These are phyloP conservation scores for Solanum paucissectum DNA, from an alignment of 257 asterid species.

Conservation along the genomic window DNA sequence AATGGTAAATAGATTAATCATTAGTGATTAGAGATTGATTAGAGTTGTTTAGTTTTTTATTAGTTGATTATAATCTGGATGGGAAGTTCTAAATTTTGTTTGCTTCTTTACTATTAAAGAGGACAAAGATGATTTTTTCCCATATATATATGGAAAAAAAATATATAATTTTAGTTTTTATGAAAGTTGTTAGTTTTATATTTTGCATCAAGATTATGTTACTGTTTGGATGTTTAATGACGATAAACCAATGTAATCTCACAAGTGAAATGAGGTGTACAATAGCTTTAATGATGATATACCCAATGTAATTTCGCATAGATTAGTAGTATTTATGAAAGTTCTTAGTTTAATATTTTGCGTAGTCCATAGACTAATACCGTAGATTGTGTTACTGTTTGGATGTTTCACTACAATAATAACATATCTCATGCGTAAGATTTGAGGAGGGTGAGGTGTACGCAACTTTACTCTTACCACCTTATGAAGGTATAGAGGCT, in stretches of 20 bases:
- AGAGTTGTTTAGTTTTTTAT: background rate
- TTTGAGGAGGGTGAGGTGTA: no score
- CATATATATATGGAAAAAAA: no score
- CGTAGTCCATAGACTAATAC: background rate
- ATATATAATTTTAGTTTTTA: background rate
- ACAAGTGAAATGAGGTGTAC: fast-evolving
- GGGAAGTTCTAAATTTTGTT: background rate
- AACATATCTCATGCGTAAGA: background rate
- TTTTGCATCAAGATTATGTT: background rate
- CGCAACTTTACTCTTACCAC: no score
- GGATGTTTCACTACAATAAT: background rate
- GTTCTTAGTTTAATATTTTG: background rate
- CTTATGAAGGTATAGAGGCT: no score
- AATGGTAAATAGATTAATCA: background rate
- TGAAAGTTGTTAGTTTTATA: background rate
- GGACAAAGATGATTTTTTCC: background rate
- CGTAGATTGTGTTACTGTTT: background rate
- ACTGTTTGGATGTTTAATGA: background rate
- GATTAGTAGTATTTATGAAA: background rate
- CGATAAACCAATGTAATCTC: background rate
- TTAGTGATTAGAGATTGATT: background rate
- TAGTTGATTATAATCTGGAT: background rate
- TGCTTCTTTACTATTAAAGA: background rate
- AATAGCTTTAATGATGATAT: no score
- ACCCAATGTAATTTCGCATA: no score